Conservation (phyloP, 2,329 filamentous ascomycete species). For the Sporothrix brunneoviolacea region DNA sequence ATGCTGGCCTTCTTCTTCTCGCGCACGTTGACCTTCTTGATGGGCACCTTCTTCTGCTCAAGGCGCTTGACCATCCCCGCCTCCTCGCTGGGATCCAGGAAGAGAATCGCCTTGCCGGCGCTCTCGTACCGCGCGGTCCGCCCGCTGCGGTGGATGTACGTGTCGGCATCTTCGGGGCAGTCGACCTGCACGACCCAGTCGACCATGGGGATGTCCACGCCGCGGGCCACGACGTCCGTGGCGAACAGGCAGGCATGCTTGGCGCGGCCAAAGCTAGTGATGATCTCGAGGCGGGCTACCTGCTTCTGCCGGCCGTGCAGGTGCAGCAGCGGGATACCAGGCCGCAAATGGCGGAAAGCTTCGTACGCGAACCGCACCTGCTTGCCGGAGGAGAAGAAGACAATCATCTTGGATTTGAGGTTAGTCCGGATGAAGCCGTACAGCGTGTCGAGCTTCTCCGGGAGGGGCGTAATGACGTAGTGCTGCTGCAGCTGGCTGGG, state of each 20-base stretch:
- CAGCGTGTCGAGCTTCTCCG: slow-evolving; percentile 84
- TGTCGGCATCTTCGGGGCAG: slow-evolving; percentile 92
- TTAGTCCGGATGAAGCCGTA: slow-evolving; percentile 90
- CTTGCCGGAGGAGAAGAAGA: slow-evolving; percentile 92
- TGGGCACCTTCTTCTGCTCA: slow-evolving; percentile 81
- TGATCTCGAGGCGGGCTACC: slow-evolving; percentile 78
- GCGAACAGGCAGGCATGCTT: slow-evolving; percentile 87
- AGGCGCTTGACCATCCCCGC: slow-evolving; percentile 81
- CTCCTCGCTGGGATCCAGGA: slow-evolving; percentile 88
- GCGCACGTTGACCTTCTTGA: slow-evolving; percentile 79
- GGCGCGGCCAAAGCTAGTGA: slow-evolving; percentile 70
- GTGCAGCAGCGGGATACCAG: slow-evolving; percentile 87
- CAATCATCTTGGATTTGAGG: slow-evolving; percentile 88
- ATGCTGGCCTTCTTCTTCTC: slow-evolving; percentile 86
- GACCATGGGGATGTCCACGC: slow-evolving; percentile 90
- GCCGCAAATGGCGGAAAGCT: slow-evolving; percentile 84
- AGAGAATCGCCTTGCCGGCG: slow-evolving; percentile 79
- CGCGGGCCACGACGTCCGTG: slow-evolving; percentile 89
- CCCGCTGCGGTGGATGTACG: slow-evolving; percentile 94
- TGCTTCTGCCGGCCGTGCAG: slow-evolving; percentile 94
- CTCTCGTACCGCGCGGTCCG: slow-evolving; percentile 90
- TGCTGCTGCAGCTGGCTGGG: slow-evolving; percentile 82
- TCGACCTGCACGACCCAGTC: slow-evolving; percentile 99
- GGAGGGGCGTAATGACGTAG: slow-evolving; percentile 77
- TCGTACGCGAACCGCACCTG: slow-evolving; percentile 96